These are phyloP conservation scores for Cladobotryum mycophilum DNA, from an alignment of 2,329 filamentous ascomycete genomes.

Conservation along the genomic window DNA sequence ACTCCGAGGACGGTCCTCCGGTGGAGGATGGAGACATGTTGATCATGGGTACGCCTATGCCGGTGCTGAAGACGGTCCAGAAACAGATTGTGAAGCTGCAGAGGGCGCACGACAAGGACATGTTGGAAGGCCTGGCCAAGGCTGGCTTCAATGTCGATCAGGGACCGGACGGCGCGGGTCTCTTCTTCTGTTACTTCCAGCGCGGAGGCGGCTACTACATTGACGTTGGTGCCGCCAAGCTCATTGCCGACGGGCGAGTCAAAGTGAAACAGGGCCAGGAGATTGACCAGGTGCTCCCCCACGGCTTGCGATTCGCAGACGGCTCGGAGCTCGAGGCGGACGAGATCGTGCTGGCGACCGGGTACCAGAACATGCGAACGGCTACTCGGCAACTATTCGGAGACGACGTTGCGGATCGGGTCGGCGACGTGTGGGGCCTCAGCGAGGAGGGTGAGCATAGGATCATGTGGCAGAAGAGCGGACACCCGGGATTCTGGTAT, in stretches of 20 bases:
- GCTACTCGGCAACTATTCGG: conserved; percentile 57
- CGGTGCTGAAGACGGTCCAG: conserved; percentile 56
- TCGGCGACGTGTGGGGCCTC: conserved; percentile 57
- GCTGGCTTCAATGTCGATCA: conserved; percentile 56
- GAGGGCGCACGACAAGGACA: conserved; percentile 30
- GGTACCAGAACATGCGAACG: conserved; percentile 63
- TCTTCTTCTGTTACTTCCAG: conserved; percentile 58
- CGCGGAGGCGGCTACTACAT: conserved; percentile 66
- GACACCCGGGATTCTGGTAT: conserved; percentile 60
- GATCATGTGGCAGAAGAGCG: conserved; percentile 52
- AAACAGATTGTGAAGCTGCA: conserved; percentile 32
- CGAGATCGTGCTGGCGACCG: conserved; percentile 57
- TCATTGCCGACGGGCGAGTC: conserved; percentile 59
- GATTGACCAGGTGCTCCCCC: conserved; percentile 43
- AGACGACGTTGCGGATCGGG: conserved; percentile 50
- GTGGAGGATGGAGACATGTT: conserved; percentile 61
- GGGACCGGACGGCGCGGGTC: conserved; percentile 50
- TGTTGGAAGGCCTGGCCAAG: conserved; percentile 39
- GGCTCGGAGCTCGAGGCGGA: conserved; percentile 53
- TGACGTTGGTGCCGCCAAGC: conserved; percentile 56
- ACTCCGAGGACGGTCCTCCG: conserved; percentile 47
- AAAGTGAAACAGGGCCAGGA: conserved; percentile 55
- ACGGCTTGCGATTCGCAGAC: conserved; percentile 44
- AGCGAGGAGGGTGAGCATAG: conserved; percentile 52
- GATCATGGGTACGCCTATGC: conserved; percentile 49